Conservation (phyloP, 2,329 filamentous ascomycete species). For the Sporothrix protearum region DNA sequence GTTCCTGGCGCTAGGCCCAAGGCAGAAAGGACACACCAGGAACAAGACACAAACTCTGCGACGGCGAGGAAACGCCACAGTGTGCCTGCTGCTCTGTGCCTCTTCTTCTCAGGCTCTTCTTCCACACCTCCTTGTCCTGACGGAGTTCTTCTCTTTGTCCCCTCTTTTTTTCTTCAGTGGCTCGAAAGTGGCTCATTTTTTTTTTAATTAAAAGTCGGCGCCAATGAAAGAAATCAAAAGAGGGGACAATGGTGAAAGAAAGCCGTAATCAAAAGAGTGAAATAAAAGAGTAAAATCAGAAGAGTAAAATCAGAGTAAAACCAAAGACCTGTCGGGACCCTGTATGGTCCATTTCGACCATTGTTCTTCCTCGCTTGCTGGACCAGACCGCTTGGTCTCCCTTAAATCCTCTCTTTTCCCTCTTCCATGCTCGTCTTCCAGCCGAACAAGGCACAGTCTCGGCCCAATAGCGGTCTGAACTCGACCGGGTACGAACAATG, state of each 20-base stretch:
- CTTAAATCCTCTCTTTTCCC: neutral
- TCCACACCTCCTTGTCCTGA: neutral
- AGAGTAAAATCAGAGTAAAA: neutral
- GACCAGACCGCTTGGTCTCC: neutral
- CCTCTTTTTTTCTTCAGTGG: neutral
- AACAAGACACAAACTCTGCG: neutral
- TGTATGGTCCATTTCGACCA: neutral
- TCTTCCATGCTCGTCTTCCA: neutral
- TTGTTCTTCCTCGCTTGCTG: neutral
- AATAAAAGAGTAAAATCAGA: neutral
- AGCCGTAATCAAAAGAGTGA: neutral
- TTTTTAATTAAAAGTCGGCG: neutral
- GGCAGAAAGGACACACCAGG: neutral
- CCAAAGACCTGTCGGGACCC: neutral
- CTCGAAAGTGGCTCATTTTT: neutral
- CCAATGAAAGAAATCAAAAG: neutral
- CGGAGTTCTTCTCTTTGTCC: neutral
- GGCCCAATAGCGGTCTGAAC: neutral
- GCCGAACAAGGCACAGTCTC: neutral
- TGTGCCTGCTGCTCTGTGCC: no score
- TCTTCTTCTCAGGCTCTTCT: neutral
- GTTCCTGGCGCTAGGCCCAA: constrained; percentile 17
- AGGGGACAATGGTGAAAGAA: neutral
- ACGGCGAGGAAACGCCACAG: neutral
- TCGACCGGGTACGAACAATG: no score